Base-by-base conservation (phyloP, 257 asterid species). In the Solanum dulcamara region DNA sequence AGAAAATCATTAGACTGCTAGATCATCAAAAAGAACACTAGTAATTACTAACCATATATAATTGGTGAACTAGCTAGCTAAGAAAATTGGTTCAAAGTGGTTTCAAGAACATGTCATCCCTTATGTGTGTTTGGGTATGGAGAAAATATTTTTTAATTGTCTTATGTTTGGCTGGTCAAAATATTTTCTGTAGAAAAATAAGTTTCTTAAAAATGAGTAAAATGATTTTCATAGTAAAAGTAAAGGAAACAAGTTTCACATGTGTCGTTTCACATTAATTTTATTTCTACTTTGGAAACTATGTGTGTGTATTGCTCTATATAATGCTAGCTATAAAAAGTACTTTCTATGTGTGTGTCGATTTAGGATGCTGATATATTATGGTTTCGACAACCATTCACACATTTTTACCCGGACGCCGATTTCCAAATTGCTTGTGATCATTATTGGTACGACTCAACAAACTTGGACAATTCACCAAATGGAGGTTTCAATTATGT, bases 381-480 rank as follows among this genome's bases (percentile, higher is more conserved):
- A 92, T 94, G 98, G 97, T 80, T 93, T 30, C 86, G 97, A 48
- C 80, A 92, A 80, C 98, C 98, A 55, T 90, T 94, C 33, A n/a
- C 28, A 48, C 89, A 83, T 62, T 93, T 94, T 74, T 84, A 92
- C 46, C 50, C 89, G 1, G 91, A 92, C 2, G 90, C 90, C 0
- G 95, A 94, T 75, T 90, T 94, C 80, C 95, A 94, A 81, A 90
- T 92, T 6, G 90, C 96, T 0, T 93, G 97, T 30, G 97, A 94
- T 35, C 89, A 85, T 75, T 94, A 89, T 68, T 37, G 86, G 89
- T 74, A 17, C 46, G 66, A 88, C 84, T 86, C 85, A 10, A 88
- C 84, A 1, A 91, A 93, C 79, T 42, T 83, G 26, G 20, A 33
- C 4, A 94, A 93, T 48, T 80, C 90, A 1, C 95, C 97, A 1